These are phyloP conservation scores for Barbarea vulgaris DNA, from an alignment of 345 rosid genomes.

Conservation along the genomic window DNA sequence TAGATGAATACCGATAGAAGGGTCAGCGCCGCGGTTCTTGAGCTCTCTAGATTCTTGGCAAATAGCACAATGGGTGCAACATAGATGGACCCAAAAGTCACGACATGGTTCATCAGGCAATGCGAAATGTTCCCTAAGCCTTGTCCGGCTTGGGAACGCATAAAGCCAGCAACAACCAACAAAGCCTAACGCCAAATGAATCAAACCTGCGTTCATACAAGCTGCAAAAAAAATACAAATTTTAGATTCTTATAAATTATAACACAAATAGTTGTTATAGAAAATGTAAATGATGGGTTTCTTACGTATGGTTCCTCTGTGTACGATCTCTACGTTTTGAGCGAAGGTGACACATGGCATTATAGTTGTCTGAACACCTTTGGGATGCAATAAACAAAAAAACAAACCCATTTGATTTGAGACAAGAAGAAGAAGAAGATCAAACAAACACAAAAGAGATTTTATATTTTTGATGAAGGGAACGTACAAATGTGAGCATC, in stretches of 20 bases:
- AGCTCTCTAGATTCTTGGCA: conserved; percentile 67
- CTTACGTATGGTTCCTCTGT: conserved; percentile 56
- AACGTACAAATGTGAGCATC: conserved; percentile 56
- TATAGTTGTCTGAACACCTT: conserved; percentile 53
- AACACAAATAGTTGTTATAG: not conserved
- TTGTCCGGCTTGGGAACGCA: conserved; percentile 44
- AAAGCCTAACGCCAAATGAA: conserved; percentile 45
- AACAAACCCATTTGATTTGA: not conserved
- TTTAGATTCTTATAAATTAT: not conserved
- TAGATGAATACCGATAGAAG: conserved; percentile 46
- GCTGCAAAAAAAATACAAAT: conserved; percentile 20
- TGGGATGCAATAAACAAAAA: not conserved
- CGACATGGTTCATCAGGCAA: conserved; percentile 59
- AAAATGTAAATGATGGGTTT: not conserved
- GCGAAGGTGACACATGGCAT: conserved; percentile 65
- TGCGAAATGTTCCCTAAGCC: conserved; percentile 47
- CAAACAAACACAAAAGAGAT: conserved; percentile 24
- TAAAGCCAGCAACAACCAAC: conserved; percentile 48
- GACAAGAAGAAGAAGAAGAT: not conserved
- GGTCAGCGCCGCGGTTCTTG: conserved; percentile 53
- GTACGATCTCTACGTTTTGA: conserved; percentile 52
- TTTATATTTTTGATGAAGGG: not conserved
- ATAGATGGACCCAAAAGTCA: conserved; percentile 47
- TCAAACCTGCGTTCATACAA: conserved; percentile 35
- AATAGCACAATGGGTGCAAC: conserved; percentile 51